Evolutionary conservation across 2,329 filamentous ascomycete species (phyloP).

Genomic region (Sporothrix pseudoabietina): DNA sequence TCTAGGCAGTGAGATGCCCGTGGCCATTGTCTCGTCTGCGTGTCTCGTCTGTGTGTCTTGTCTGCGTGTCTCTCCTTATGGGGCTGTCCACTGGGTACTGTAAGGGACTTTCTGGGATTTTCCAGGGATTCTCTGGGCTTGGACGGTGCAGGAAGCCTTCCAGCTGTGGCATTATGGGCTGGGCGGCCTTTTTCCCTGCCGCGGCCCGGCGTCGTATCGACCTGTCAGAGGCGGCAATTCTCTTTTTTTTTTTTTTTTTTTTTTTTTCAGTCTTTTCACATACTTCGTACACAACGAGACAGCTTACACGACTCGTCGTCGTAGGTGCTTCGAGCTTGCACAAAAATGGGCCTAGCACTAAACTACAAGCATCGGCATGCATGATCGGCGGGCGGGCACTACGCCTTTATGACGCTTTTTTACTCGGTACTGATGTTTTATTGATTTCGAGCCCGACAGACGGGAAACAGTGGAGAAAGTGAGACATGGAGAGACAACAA

Average conservation of each 20-base stretch:
- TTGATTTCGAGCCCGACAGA: background rate
- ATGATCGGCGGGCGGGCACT: background rate
- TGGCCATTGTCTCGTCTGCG: background rate
- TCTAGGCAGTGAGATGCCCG: background rate
- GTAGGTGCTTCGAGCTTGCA: background rate
- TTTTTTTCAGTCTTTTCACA: no score
- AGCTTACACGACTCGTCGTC: background rate
- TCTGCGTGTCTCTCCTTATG: conserved; percentile 10
- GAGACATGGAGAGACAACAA: no score
- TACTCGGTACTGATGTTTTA: background rate
- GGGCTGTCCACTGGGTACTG: background rate
- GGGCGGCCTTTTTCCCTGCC: background rate
- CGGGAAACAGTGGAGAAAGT: background rate
- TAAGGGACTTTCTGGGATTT: background rate
- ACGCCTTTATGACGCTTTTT: background rate
- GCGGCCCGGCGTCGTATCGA: background rate
- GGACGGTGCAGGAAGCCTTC: no score
- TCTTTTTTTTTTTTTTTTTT: background rate
- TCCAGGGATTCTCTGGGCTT: background rate
- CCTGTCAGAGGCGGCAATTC: background rate
- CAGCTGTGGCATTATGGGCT: no score
- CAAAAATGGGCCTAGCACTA: background rate
- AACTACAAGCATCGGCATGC: conserved; percentile 10
- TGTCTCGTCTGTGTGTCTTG: background rate
- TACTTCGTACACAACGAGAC: no score